Base-by-base conservation (phyloP, 768 basidiomycete species). In the Lactarius sp. region DNA sequence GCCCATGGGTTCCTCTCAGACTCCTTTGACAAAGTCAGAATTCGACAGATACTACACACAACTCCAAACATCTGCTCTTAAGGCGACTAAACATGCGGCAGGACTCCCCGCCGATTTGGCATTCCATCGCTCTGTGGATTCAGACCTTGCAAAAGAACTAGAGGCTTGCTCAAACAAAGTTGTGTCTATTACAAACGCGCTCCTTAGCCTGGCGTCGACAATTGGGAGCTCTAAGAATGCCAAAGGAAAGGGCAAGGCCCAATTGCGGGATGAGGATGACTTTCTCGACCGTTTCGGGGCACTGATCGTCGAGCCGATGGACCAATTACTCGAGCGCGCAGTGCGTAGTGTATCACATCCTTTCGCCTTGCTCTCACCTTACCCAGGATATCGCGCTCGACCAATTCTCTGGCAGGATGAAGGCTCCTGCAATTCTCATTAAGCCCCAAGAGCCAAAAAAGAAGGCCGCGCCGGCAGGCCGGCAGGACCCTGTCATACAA, bases 51-150 rank as follows among this genome's bases (percentile, higher is more conserved):
- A 83, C 70, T 82, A 88, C 67, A 71, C 79, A 12, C 69, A 78
- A 36, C 72, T 92, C 6, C 91, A 92, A 70, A 74, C 75, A 0
- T 74, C 80, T 10, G 87, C 85, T 0, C 79, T 92, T 13, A 80
- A 81, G 51, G 79, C 87, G 8, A 90, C 88, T 3, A 80, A 84
- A 58, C 76, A 80, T 55, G 82, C 89, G 0, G 82, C 82, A 1
- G 75, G 77, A 1, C 77, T 92, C 3, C 88, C 93, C 3, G 66
- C 77, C 14, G 95, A 98, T 76, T 78, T 98, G 61, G 75, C 80
- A n/a, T 98, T 94, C 74, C 92, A 97, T 75, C 87, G 92, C 27
- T 90, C 94, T 2, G 83, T 98, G 66, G 88, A 95, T 73, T 74
- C 82, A 4, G 77, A 75, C 2, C 79, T 97, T 59, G 88, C 87